These are phyloP conservation scores for Diaporthe aspalathi DNA, from an alignment of 2,329 filamentous ascomycete species.

Conservation along the genomic window DNA sequence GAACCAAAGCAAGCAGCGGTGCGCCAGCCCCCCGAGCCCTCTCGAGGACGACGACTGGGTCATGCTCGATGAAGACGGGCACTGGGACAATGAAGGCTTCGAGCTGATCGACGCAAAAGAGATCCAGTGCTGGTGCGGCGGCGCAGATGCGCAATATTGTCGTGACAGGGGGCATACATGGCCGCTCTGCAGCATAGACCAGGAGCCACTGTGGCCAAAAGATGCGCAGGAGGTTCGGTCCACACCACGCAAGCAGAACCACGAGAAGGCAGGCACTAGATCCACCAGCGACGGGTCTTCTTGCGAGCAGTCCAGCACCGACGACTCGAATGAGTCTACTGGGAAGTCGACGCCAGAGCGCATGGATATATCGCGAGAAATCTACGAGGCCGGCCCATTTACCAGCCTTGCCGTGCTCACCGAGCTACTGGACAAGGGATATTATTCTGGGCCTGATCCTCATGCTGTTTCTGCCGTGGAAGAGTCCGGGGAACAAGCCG, in stretches of 20 bases:
- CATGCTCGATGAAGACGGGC: background rate
- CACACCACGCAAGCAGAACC: no score
- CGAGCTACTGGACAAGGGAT: background rate
- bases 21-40: background rate
- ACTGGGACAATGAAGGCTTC: background rate
- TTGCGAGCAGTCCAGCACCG: background rate
- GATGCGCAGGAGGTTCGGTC: no score
- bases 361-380: no score
- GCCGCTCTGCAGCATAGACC: background rate
- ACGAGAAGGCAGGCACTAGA: fast-evolving
- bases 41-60: background rate
- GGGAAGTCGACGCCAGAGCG: no score
- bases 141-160: background rate
- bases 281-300: no score
- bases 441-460: background rate
- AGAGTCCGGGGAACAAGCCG: no score
- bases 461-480: background rate
- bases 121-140: conserved; percentile 2
- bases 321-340: background rate
- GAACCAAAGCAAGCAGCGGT: no score
- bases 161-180: background rate
- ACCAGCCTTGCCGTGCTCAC: background rate
- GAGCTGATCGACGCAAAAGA: background rate
- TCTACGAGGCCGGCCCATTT: background rate
- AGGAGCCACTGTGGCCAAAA: background rate